These are phyloP conservation scores for Ceratobasidium sp. DNA, from an alignment of 1,284 basidiomycete species.

Conservation along the genomic window DNA sequence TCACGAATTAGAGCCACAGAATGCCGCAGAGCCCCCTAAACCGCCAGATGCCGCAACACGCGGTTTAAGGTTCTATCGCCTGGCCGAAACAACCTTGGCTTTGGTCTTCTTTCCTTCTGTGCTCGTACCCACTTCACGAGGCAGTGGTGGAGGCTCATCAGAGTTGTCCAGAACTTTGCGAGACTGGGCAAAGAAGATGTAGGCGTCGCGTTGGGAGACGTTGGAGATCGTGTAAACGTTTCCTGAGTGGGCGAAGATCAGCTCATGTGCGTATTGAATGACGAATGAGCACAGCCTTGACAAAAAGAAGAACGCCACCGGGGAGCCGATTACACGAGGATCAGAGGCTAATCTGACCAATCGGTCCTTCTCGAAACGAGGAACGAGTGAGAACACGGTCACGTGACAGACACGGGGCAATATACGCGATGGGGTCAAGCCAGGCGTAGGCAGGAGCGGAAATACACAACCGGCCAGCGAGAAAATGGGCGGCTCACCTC, in stretches of 20 bases:
- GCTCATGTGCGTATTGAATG: not conserved
- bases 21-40: not conserved
- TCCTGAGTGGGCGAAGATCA: conserved; percentile 63
- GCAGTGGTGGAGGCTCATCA: conserved; percentile 53
- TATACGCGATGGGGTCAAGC: not conserved
- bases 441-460: not conserved
- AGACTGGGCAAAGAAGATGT: conserved; percentile 94
- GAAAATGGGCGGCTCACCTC: conserved; percentile 69
- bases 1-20: too few relatives aligned
- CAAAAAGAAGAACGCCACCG: not conserved
- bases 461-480: not conserved
- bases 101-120: conserved; percentile 21
- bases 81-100: conserved; percentile 31
- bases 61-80: conserved; percentile 5
- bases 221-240: conserved; percentile 94
- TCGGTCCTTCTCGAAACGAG: not conserved
- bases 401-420: not conserved
- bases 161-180: conserved; percentile 73
- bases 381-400: not conserved
- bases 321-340: not conserved
- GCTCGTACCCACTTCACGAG: conserved; percentile 3
- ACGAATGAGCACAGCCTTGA: not conserved
- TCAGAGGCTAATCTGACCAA: not conserved
- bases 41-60: not conserved
- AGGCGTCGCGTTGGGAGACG: conserved; percentile 82